These are phyloP conservation scores for Daedalea quercina DNA, from an alignment of 768 basidiomycete genomes.

Conservation along the genomic window DNA sequence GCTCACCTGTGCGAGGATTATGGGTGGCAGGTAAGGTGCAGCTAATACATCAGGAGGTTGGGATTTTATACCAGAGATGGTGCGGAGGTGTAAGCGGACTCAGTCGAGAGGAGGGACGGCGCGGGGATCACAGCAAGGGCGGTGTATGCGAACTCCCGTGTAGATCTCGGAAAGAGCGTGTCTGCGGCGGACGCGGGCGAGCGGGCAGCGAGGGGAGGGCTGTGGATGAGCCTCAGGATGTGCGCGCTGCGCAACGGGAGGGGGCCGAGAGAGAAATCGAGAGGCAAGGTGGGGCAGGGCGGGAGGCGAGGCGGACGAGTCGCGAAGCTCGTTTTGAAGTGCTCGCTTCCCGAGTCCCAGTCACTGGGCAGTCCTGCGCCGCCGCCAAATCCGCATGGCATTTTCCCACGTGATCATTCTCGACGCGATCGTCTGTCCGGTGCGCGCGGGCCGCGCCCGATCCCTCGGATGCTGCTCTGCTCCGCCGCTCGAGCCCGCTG, in stretches of 20 bases:
- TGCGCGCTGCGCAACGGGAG: constrained; percentile 21
- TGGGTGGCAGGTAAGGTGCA: constrained; percentile 10
- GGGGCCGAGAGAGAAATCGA: constrained; percentile 10
- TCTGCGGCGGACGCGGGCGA: constrained; percentile 4
- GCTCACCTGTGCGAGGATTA: constrained; percentile 17
- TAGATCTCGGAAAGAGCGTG: constrained; percentile 2
- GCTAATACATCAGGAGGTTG: constrained; percentile 14
- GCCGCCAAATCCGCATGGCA: neutral
- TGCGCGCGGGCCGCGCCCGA: constrained; percentile 1
- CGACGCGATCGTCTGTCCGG: constrained; percentile 6
- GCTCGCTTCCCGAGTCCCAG: neutral
- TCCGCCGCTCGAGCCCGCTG: neutral
- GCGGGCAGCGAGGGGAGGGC: neutral
- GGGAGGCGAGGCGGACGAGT: neutral
- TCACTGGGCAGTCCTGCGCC: neutral
- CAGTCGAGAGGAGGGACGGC: neutral
- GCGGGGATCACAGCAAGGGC: constrained; percentile 17
- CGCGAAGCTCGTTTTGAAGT: constrained; percentile 1
- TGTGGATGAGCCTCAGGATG: too few species aligned
- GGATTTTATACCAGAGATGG: constrained; percentile 6
- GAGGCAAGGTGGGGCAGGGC: neutral
- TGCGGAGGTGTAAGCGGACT: constrained; percentile 2
- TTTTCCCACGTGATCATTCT: constrained; percentile 2
- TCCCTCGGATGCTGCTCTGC: constrained; percentile 1
- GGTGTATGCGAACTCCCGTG: constrained; percentile 2